These are phyloP conservation scores for Amaranthus cruentus DNA, from an alignment of 148 eudicot genomes.

Conservation along the genomic window DNA sequence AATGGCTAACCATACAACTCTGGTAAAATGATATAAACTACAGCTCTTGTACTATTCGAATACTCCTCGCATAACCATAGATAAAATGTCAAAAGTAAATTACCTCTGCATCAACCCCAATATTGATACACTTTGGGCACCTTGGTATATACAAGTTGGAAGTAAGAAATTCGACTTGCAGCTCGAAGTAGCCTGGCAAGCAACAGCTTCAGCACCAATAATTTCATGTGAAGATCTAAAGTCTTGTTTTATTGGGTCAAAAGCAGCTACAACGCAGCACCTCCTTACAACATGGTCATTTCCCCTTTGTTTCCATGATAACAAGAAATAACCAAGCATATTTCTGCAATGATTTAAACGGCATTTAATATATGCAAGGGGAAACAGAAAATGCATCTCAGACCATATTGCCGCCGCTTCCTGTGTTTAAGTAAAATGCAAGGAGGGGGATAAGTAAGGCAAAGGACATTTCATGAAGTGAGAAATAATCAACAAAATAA, in stretches of 20 bases:
- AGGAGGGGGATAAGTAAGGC: too few relatives aligned
- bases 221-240: constrained; percentile 61
- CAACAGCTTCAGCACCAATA: constrained; percentile 70
- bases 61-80: background rate
- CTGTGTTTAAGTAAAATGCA: too few relatives aligned
- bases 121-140: constrained; percentile 26
- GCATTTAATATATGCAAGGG: background rate
- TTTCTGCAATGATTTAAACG: constrained; percentile 46
- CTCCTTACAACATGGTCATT: constrained; percentile 46
- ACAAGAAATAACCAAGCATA: constrained; percentile 66
- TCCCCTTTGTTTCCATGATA: constrained; percentile 52
- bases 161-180: constrained; percentile 31
- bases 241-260: constrained; percentile 45
- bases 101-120: constrained; percentile 67
- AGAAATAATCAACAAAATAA: too few relatives aligned
- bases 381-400: background rate
- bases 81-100: background rate
- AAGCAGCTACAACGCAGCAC: constrained; percentile 39
- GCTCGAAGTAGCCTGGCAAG: constrained; percentile 51
- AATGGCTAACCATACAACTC: background rate
- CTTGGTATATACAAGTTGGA: constrained; percentile 53
- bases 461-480: too few relatives aligned
- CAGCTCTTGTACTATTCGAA: background rate
- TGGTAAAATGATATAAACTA: background rate
- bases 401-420: too few relatives aligned